These are phyloP conservation scores for Populus alba DNA, from an alignment of 345 rosid species.

Conservation along the genomic window DNA sequence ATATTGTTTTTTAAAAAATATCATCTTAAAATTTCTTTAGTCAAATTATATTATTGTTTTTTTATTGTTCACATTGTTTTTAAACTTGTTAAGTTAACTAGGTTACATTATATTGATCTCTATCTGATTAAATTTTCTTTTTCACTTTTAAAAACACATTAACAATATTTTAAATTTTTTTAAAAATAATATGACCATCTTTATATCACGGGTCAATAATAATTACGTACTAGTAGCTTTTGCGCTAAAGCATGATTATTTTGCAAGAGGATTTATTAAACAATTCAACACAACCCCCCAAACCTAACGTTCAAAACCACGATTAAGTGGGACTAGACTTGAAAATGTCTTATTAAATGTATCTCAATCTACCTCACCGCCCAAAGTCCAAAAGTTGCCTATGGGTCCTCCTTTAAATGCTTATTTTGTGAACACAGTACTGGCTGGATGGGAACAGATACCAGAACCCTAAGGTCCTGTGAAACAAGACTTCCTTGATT, in stretches of 20 bases:
- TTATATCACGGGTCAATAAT: too few species aligned
- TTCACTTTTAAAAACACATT: too few species aligned
- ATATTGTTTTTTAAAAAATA: too few species aligned
- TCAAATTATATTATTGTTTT: fast-evolving
- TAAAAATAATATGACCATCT: too few species aligned
- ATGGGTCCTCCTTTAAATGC: constrained; percentile 24
- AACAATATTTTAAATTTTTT: too few species aligned
- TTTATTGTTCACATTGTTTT: fast-evolving
- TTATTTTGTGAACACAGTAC: neutral
- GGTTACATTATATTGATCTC: fast-evolving
- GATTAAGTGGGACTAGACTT: neutral
- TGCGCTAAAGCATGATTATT: neutral
- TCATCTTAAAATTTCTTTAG: fast-evolving
- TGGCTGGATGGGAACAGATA: neutral
- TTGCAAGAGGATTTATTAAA: neutral
- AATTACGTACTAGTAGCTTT: too few species aligned
- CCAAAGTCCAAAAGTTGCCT: constrained; percentile 37
- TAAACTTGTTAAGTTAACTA: too few species aligned
- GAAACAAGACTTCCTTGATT: neutral
- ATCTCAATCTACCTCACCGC: constrained; percentile 48
- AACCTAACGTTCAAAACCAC: neutral
- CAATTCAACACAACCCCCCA: neutral
- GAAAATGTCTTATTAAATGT: neutral
- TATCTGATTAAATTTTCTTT: fast-evolving
- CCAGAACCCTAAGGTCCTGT: constrained; percentile 24